Percentiles rank a stretch among this genome's conserved stretches.
phyloP scores from a whole-genome alignment of 1,284 basidiomycete genomes.

The Rhizopogon parksii region DNA sequence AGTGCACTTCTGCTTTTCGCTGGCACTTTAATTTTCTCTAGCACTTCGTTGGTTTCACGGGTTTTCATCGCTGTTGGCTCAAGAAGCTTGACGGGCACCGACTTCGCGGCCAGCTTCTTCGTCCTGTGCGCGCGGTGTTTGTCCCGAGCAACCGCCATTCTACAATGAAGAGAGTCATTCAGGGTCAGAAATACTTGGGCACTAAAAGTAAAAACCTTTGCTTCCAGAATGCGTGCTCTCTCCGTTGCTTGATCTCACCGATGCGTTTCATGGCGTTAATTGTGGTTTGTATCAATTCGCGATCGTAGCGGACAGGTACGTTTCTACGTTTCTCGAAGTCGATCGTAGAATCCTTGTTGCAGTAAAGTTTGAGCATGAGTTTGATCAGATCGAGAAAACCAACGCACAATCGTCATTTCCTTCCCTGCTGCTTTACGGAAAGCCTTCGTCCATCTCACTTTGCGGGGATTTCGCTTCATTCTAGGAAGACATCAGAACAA shows the following conservation, averaged over 20 bases:
- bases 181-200: not conserved
- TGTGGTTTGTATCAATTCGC: constrained; percentile 91
- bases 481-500: constrained; percentile 34
- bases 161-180: constrained; percentile 25
- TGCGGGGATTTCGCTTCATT: constrained; percentile 99
- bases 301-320: constrained; percentile 95
- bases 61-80: constrained; percentile 53
- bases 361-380: not conserved
- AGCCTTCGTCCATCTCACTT: constrained; percentile 99
- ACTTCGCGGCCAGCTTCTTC: constrained; percentile 54
- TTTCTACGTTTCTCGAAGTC: constrained; percentile 99
- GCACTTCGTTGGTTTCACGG: constrained; percentile 41
- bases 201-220: constrained; percentile 54
- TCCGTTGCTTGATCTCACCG: constrained; percentile 84
- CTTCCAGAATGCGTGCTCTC: constrained; percentile 98
- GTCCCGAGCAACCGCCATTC: constrained; percentile 76
- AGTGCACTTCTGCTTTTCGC: constrained; percentile 66
- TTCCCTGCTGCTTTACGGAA: constrained; percentile 99
- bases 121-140: constrained; percentile 63
- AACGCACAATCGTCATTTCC: constrained; percentile 95
- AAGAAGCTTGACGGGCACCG: constrained; percentile 62
- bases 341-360: constrained; percentile 85
- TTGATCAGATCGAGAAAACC: constrained; percentile 1
- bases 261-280: constrained; percentile 96
- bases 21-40: constrained; percentile 78